phyloP scores from a whole-genome alignment of 2,329 filamentous ascomycete species.

The Fusarium sp. region DNA sequence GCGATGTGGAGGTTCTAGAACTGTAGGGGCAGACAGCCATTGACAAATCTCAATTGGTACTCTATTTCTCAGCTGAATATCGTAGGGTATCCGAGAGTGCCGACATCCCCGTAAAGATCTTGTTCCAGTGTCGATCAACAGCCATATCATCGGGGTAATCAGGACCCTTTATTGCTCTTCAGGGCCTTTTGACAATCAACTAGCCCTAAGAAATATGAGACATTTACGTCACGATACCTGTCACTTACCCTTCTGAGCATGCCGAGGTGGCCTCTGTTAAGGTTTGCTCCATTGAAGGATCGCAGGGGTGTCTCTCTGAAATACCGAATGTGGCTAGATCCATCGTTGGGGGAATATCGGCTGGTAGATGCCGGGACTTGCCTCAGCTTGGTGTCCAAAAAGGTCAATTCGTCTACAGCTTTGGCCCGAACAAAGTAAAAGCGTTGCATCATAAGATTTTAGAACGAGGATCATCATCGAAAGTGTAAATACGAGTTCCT shows the following conservation, averaged over 20 bases:
- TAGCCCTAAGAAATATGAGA: neutral
- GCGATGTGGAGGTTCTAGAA: neutral
- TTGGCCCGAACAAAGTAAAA: neutral
- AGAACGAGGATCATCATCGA: neutral
- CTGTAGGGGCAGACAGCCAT: neutral
- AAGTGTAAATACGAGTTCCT: neutral
- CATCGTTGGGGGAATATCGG: neutral
- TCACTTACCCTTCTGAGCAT: neutral
- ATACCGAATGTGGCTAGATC: neutral
- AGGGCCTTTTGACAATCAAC: neutral
- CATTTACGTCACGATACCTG: neutral
- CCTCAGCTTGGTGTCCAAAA: neutral
- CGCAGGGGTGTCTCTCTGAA: neutral
- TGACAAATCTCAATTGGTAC: neutral
- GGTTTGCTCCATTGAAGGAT: neutral
- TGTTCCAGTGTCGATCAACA: neutral
- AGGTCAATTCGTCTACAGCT: neutral
- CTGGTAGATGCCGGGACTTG: neutral
- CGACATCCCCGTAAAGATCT: neutral
- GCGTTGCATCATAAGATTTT: neutral
- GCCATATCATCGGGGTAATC: neutral
- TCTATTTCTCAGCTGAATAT: neutral
- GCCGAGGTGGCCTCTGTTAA: neutral
- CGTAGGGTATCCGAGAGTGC: neutral
- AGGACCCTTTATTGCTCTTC: neutral